Base-by-base conservation (phyloP, 495 filamentous ascomycete species). In the Platismatia glauca region DNA sequence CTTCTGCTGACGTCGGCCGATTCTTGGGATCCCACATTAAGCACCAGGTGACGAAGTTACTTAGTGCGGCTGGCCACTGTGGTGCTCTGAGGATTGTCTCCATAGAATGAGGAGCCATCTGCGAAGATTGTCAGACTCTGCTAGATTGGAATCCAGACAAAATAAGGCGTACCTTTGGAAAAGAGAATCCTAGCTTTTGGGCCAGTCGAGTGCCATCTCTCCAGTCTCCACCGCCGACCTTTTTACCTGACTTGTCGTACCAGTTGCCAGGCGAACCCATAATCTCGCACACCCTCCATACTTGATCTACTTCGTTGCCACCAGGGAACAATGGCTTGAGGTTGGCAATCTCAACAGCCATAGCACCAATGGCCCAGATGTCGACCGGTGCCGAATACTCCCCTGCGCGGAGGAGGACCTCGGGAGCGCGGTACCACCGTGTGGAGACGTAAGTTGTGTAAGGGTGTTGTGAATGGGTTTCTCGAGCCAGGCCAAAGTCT, bases 371-470 rank as follows among this genome's bases (percentile, higher is more conserved):
- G 15, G 81, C 95, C 95, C 95, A 99, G 71, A 99, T 97, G 72
- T 99, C 95, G 7, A 99, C 95, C 0, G 95, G 95, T 0, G 95
- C 89, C 0, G 93, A 97, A 76, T 99, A 99, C 73, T 97, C 90
- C 55, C 95, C 95, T 12, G 95, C 95, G 66, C 95, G 85, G 37
- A 99, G 77, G 38, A 99, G 80, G 1, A 99, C 95, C 69, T 99
- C 95, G 0, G 95, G 95, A 7, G 95, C 95, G 55, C 95, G 89
- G 70, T 99, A 99, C 95, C 95, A 99, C 66, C 95, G 78, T 7
- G 95, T 99, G 0, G 95, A 99, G 39, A 99, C 95, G 68, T 99
- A 99, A 18, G 95, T 99, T 0, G 95, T 99, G 74, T 96, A 99
- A 1, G 94, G 90, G 27, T 95, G 79, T 72, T 91, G 95, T 9